A percentile compares a stretch with the other conserved stretches of the same genome.
Evolutionary conservation across 164 flowering plant genomes (phyloP).

Genomic region (Hamamelis virginiana): DNA sequence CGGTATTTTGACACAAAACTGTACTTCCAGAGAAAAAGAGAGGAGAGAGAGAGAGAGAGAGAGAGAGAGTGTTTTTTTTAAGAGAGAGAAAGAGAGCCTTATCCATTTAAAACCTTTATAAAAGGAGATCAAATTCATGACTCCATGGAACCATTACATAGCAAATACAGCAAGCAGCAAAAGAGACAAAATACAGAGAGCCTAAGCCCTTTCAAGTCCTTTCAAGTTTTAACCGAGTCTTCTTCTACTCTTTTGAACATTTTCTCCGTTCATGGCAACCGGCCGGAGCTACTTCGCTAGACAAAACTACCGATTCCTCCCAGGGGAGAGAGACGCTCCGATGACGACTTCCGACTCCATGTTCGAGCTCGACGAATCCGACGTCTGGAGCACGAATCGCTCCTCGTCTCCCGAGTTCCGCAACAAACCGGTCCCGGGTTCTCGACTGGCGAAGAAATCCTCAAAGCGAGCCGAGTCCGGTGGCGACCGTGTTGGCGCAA

Average conservation of each 20-base stretch:
- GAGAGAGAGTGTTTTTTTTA: too few relatives aligned
- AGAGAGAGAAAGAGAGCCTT: slow-evolving; percentile 22
- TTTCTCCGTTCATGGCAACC: slow-evolving; percentile 37
- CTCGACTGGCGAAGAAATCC: slow-evolving; percentile 21
- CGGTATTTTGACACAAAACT: slow-evolving; percentile 8
- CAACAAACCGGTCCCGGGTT: slow-evolving; percentile 16
- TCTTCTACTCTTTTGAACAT: too few relatives aligned
- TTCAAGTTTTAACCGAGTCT: too few relatives aligned
- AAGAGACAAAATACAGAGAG: background rate
- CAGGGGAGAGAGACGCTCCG: slow-evolving; percentile 22
- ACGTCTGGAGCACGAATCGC: slow-evolving; percentile 37
- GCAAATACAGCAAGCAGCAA: background rate
- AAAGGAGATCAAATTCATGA: slow-evolving; percentile 22
- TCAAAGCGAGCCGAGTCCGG: background rate
- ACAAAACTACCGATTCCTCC: slow-evolving; percentile 40
- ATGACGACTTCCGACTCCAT: slow-evolving; percentile 15
- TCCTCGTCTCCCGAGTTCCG: slow-evolving; percentile 40
- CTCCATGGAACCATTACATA: background rate
- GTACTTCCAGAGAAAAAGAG: slow-evolving; percentile 9
- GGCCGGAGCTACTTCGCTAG: slow-evolving; percentile 37
- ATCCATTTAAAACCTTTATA: slow-evolving; percentile 33
- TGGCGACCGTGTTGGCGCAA: slow-evolving; percentile 20
- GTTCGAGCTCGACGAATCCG: slow-evolving; percentile 59
- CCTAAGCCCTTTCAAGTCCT: background rate
- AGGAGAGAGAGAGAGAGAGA: background rate